These are phyloP conservation scores for Cylindricascospora bacillispora DNA, from an alignment of 1,139 yeast genomes.

Conservation along the genomic window DNA sequence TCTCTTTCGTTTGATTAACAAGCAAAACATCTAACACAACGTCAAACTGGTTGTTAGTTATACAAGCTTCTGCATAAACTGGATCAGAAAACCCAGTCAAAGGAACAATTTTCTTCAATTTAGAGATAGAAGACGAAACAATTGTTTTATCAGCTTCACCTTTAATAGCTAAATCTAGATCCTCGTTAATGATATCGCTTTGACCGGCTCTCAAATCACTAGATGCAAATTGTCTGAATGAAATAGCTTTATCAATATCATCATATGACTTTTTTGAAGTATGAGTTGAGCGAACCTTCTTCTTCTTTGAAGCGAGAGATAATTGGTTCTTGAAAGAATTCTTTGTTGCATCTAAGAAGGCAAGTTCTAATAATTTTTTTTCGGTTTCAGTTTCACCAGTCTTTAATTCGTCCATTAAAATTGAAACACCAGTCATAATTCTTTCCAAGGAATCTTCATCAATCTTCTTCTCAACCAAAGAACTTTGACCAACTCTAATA, in stretches of 20 bases:
- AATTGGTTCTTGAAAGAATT: slow-evolving; percentile 67
- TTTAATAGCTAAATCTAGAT: slow-evolving; percentile 34
- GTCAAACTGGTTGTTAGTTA: slow-evolving; percentile 90
- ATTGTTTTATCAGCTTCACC: slow-evolving; percentile 38
- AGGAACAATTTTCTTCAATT: slow-evolving; percentile 79
- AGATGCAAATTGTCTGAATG: slow-evolving; percentile 70
- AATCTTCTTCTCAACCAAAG: slow-evolving; percentile 59
- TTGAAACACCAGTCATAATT: slow-evolving; percentile 69
- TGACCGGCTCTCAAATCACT: slow-evolving; percentile 31
- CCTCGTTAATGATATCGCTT: slow-evolving; percentile 34
- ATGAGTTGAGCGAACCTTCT: slow-evolving; percentile 45
- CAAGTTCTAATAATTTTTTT: slow-evolving; percentile 41
- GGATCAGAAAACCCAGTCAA: slow-evolving; percentile 97
- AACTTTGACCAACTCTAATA: slow-evolving; percentile 79
- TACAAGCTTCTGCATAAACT: slow-evolving; percentile 93
- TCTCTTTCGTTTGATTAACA: slow-evolving; percentile 87
- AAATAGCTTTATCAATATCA: slow-evolving; percentile 70
- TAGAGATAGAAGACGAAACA: slow-evolving; percentile 48
- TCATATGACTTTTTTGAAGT: slow-evolving; percentile 57
- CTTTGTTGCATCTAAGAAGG: slow-evolving; percentile 80
- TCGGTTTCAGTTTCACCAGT: slow-evolving; percentile 29
- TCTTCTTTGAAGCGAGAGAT: slow-evolving; percentile 36
- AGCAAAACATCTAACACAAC: slow-evolving; percentile 86
- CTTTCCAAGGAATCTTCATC: slow-evolving; percentile 96
- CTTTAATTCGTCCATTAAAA: slow-evolving; percentile 55